phyloP scores from a whole-genome alignment of 192 early-diverging fungal species.

The Gigaspora rosea region DNA sequence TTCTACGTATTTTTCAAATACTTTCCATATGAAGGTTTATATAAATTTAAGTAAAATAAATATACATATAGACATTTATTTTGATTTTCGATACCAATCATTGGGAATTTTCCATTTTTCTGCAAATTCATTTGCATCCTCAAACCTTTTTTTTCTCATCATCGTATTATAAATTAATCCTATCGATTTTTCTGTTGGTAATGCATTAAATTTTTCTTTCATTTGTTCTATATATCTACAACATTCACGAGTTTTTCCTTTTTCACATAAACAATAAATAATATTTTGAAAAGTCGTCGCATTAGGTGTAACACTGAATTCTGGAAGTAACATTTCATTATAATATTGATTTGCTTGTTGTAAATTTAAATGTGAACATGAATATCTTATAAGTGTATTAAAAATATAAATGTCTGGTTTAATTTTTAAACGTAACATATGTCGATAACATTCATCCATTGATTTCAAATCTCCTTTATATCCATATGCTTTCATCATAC shows the following conservation, averaged over 20 bases:
- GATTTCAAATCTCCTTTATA: not conserved
- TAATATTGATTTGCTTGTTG: not conserved
- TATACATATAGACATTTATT: too few relatives aligned
- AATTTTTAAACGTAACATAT: not conserved
- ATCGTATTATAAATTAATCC: not conserved
- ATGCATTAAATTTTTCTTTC: not conserved
- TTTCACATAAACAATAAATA: not conserved
- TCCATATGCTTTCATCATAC: conserved; percentile 3
- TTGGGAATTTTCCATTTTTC: conserved; percentile 4
- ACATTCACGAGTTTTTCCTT: not conserved
- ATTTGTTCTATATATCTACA: not conserved
- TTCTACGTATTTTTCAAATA: too few relatives aligned
- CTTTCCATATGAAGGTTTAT: too few relatives aligned
- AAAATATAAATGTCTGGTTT: conserved; percentile 3
- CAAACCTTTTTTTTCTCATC: conserved; percentile 10
- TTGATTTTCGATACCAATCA: not conserved
- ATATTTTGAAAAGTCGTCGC: not conserved
- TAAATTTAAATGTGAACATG: not conserved
- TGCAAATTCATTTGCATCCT: not conserved
- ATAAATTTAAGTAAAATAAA: too few relatives aligned
- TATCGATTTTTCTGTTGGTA: not conserved
- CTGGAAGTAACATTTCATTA: not conserved
- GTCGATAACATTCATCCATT: conserved; percentile 13
- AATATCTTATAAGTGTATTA: conserved; percentile 5
- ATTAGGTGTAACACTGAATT: not conserved